Evolutionary conservation across 2,329 filamentous ascomycete species (phyloP), one percentile per base, ranked within the genome.

Genomic region (Trichoderma brevicompactum): DNA sequence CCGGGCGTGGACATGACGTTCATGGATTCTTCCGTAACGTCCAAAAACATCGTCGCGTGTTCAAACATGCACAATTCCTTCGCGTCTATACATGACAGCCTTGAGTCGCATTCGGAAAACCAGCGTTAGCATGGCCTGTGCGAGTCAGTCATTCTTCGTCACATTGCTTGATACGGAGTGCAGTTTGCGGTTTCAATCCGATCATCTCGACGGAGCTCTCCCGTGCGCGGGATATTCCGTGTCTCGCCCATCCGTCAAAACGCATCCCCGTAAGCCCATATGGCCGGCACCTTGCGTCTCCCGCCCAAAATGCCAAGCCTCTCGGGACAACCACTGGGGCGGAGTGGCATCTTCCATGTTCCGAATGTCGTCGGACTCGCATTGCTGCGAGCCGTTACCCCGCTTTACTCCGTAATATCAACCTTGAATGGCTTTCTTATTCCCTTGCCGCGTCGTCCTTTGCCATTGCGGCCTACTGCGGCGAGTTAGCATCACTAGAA

Each of bases 381-480:
- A 48, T 34, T 49, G 56, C 46, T 41, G 28, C 28, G 13, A 49
- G 15, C 54, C 5, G 50, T 43, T 65, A 65, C 62, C 62, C 62
- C 62, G 62, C 62, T 65, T 28, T 36, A n/a, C 43, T 19, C 40
- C 40, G 19, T 36, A 15, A 55, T 17, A 38, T 49, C 40, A 53
- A 23, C 32, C 38, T 58, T 15, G 38, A 23, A 41, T 38, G 36
- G 23, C 40, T 44, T 23, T 54, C 44, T 44, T 38, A 19, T 49
- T 58, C 32, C 52, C 36, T 32, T 56, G 43, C 50, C 61, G 36
- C 28, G 38, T 56, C 49, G 28, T 43, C 40, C 40, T 19, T 17
- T 17, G 15, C 43, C 36, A 41, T 28, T 55, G 56, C 32, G 19
- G 23, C 36, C 48, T 17, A 46, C 17, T 54, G 17, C 23, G 32